Conservation (phyloP, 164 flowering plant species). For the Malania oleifera region DNA sequence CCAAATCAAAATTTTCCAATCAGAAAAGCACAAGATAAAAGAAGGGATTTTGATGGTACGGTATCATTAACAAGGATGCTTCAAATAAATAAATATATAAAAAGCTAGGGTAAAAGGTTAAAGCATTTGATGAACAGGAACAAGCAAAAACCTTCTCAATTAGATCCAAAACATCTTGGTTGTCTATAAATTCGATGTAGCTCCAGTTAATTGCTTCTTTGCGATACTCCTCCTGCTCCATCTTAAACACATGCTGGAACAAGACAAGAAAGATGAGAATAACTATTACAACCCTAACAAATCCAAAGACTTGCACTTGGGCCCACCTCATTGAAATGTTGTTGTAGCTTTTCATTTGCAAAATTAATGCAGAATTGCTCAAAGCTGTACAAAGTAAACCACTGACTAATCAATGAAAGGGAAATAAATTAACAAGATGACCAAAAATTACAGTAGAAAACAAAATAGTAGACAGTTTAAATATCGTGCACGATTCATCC, state of each 20-base stretch:
- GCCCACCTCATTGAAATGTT: constrained; percentile 91
- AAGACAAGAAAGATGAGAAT: background rate
- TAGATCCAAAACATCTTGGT: constrained; percentile 92
- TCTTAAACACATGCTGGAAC: constrained; percentile 93
- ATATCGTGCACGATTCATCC: background rate
- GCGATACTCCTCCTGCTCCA: constrained; percentile 95
- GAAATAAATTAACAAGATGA: background rate
- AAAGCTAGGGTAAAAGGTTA: no score
- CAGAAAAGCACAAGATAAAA: constrained; percentile 2
- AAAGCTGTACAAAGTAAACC: constrained; percentile 43
- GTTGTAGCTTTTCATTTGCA: constrained; percentile 99
- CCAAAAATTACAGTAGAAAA: background rate
- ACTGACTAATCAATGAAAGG: background rate
- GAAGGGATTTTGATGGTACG: background rate
- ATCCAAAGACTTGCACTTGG: background rate
- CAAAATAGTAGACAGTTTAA: background rate
- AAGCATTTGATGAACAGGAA: background rate
- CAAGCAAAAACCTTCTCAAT: constrained; percentile 73
- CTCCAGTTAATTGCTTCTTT: constrained; percentile 93
- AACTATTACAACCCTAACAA: background rate
- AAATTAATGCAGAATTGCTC: constrained; percentile 97
- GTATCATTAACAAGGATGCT: background rate
- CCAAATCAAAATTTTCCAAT: background rate
- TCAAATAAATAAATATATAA: background rate
- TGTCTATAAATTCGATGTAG: constrained; percentile 94